phyloP scores from a whole-genome alignment of 805 yeast genomes.

The Myxozyma vanderwaltii region DNA sequence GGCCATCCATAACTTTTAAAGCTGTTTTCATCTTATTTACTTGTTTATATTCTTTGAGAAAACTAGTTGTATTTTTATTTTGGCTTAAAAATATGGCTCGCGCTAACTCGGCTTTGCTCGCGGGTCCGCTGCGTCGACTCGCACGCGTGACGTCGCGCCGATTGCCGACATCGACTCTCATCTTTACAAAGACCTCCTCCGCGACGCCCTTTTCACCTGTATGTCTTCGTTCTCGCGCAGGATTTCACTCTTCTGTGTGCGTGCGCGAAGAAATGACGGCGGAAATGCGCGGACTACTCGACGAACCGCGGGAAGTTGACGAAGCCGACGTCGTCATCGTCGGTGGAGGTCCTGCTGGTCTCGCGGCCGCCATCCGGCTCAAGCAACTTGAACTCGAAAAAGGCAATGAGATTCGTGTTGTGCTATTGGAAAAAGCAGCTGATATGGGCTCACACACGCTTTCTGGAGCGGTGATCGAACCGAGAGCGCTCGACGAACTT shows the following conservation, averaged over 20 bases:
- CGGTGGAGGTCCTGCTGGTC: constrained; percentile 98
- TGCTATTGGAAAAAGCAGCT: constrained; percentile 87
- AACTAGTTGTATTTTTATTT: too few relatives aligned
- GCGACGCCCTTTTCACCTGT: neutral
- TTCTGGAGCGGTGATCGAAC: constrained; percentile 94
- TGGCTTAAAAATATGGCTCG: too few relatives aligned
- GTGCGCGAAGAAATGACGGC: neutral
- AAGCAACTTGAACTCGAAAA: constrained; percentile 74
- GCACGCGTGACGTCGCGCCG: neutral
- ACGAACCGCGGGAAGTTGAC: constrained; percentile 64
- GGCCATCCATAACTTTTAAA: too few relatives aligned
- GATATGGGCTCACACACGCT: constrained; percentile 92
- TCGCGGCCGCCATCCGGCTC: constrained; percentile 86
- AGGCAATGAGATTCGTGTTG: constrained; percentile 72
- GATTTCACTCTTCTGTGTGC: neutral
- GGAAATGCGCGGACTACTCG: constrained; percentile 12
- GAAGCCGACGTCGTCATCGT: constrained; percentile 92
- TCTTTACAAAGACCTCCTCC: neutral
- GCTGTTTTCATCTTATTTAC: too few relatives aligned
- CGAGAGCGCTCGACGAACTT: constrained; percentile 80
- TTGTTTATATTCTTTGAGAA: too few relatives aligned
- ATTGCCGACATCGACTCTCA: neutral
- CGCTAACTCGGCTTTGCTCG: neutral
- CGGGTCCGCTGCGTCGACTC: neutral
- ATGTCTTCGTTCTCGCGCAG: neutral